Base-by-base conservation (phyloP, 2,329 filamentous ascomycete genomes). In the Colletotrichum sp. region DNA sequence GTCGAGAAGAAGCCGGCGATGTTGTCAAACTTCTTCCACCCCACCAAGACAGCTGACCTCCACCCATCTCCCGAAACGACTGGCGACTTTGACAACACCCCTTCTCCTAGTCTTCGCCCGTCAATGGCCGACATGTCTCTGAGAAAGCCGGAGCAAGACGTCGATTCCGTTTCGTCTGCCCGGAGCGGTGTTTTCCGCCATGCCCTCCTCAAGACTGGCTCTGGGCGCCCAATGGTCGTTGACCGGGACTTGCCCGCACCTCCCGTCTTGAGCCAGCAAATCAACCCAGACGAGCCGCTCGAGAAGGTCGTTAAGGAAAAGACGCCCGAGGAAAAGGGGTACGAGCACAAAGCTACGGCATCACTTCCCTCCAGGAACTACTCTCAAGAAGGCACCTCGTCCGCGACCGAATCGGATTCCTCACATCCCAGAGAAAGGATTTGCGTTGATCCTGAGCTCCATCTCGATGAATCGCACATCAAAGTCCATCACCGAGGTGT, bases 11-110 rank as follows among this genome's bases (percentile, higher is more conserved):
- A 52, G 34, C 43, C 48, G 9, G 70, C 64, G 7, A 77, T 77
- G 76, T 67, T 77, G 16, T 43, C 75, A 34, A 66, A 61, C 26
- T 66, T 75, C 36, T 77, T 77, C 60, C 60, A 71, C 30, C 58
- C 75, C 32, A 71, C 70, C 21, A 77, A 73, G 18, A 16, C 13
- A 12, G 43, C 21, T 58, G 12, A 16, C 24, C 56, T 34, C 15
- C 30, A 48, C 10, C 30, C 60, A 13, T 43, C n/a, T 15, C 43
- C 21, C 15, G 30, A 32, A 38, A 6, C 55, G 3, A 21, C 30
- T 12, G 79, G 79, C n/a, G 80, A 80, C 64, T 83, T 85, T 66
- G 81, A 84, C 71, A 75, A 78, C 24, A 84, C 83, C 24, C 83
- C 84, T 21, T 77, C 80, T n/a, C 80, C 81, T 10, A 85, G 83